Base-by-base conservation (phyloP, 2,329 filamentous ascomycete genomes). In the Aspergillus sp. region DNA sequence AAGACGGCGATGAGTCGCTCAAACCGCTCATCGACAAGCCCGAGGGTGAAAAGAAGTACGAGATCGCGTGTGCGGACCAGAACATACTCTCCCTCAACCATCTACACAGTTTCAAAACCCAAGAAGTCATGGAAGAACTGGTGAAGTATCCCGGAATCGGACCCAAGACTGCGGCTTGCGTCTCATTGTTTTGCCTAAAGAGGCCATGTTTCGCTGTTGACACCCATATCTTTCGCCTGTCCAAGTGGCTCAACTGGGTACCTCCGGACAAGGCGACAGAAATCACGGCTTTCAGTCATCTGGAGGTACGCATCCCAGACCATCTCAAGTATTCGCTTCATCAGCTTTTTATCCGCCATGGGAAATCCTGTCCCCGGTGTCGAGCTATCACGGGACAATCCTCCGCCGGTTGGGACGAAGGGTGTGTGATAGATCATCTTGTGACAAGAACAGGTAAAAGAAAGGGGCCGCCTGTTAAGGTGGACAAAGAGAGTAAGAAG, bases 11-110 rank as follows among this genome's bases (percentile, higher is more conserved):
- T 3, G 74, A 50, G 21, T 15, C 12, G 7, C 0, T 31, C 17
- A 23, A 35, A 12, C 27, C 37, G 6, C 43, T 76, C 2, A 64
- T 70, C 11, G 64, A 73, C 21, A 75, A 79, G 57, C 73, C 73
- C 0, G 67, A 77, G 12, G 73, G 77, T 3, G 79, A 84, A 62
- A 87, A 85, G 64, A 72, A 84, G 9, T 74, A 79, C 2, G 85
- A 89, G 66, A 80, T 88, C 31, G 75, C 77, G 15, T 82, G 80
- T 55, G 81, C 82, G 0, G 78, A 87, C 3, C 76, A 84, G 27
- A 78, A 85, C 48, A 75, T 88, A 39, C 80, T 92, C 4, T 89
- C 88, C 0, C 77, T 88, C 2, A 84, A 88, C 59, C 83, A 88
- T 63, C 70, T 87, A 3, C 84, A 87, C 62, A 70, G 77, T 3